Percentiles rank a stretch among this genome's conserved stretches.
Conservation (phyloP, 805 yeast species). For the Saccharomycopsis amapae region DNA sequence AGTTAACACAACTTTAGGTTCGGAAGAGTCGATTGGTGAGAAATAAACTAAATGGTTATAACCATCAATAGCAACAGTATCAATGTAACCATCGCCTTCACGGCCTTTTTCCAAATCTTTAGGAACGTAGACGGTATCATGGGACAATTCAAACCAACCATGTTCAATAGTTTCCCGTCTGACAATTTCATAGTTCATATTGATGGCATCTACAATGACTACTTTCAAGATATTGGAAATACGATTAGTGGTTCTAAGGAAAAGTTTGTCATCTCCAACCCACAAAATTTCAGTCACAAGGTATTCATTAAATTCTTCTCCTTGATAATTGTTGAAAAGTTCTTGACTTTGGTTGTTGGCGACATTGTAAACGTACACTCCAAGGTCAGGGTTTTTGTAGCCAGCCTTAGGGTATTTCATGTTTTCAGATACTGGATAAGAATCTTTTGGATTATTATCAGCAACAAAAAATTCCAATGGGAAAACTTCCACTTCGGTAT, state of each 20-base stretch:
- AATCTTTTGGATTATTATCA: conserved; percentile 26
- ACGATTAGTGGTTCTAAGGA: conserved; percentile 57
- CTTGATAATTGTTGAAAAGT: conserved; percentile 37
- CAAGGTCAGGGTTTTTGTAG: conserved; percentile 46
- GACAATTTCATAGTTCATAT: conserved; percentile 32
- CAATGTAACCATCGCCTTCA: conserved; percentile 66
- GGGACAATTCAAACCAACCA: conserved; percentile 76
- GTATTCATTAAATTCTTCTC: conserved; percentile 32
- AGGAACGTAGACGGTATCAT: conserved; percentile 53
- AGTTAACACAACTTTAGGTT: conserved; percentile 51
- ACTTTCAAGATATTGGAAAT: conserved; percentile 60
- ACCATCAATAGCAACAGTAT: conserved; percentile 58
- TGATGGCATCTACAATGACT: conserved; percentile 42
- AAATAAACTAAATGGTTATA: conserved; percentile 77
- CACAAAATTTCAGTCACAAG: conserved; percentile 64
- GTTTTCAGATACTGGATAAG: conserved; percentile 41
- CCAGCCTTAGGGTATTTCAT: conserved; percentile 76
- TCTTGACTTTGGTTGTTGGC: conserved; percentile 29
- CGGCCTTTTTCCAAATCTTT: conserved; percentile 38
- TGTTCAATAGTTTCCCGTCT: conserved; percentile 39
- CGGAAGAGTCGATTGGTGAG: conserved; percentile 54
- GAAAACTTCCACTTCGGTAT: conserved; percentile 48
- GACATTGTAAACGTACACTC: conserved; percentile 39
- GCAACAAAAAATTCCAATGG: conserved; percentile 38
- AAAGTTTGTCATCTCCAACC: conserved; percentile 49